Evolutionary conservation across 345 rosid genomes (phyloP).

Genomic region (Eucalyptus pauciflora): DNA sequence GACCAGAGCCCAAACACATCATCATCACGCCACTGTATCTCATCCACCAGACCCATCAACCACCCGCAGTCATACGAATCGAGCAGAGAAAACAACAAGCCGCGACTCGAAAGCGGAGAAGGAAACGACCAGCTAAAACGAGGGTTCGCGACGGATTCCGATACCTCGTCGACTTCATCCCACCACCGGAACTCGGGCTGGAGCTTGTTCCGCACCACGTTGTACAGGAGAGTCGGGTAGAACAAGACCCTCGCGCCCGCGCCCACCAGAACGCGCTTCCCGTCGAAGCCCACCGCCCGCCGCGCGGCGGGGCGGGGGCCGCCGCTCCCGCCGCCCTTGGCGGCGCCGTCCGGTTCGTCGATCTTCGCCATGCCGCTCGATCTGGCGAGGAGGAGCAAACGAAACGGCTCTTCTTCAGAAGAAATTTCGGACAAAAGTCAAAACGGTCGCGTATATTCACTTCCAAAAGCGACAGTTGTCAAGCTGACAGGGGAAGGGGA

Average conservation of each 20-base stretch:
- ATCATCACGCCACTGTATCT: background rate
- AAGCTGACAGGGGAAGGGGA: background rate
- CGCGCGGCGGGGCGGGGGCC: background rate
- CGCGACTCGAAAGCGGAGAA: background rate
- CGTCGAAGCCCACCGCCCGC: constrained; percentile 3
- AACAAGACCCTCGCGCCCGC: constrained; percentile 58
- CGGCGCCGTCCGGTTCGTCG: constrained; percentile 20
- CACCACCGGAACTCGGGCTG: constrained; percentile 63
- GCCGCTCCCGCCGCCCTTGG: constrained; percentile 1
- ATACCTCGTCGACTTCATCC: constrained; percentile 60
- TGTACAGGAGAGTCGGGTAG: constrained; percentile 59
- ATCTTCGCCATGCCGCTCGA: constrained; percentile 21
- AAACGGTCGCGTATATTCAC: background rate
- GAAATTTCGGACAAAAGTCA: background rate
- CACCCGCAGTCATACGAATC: background rate
- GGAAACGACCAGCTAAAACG: background rate
- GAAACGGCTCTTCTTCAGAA: background rate
- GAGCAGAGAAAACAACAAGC: background rate
- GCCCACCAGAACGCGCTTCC: constrained; percentile 50
- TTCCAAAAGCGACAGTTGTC: background rate
- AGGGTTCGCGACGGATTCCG: background rate
- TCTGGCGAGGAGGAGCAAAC: background rate
- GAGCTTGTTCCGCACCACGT: constrained; percentile 48
- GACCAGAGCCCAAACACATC: background rate
- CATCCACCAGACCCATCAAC: background rate